A percentile compares a stretch with the other conserved stretches of the same genome.
Evolutionary conservation across 2,329 filamentous ascomycete species (phyloP).

Genomic region (Hirsutella thompsonii): DNA sequence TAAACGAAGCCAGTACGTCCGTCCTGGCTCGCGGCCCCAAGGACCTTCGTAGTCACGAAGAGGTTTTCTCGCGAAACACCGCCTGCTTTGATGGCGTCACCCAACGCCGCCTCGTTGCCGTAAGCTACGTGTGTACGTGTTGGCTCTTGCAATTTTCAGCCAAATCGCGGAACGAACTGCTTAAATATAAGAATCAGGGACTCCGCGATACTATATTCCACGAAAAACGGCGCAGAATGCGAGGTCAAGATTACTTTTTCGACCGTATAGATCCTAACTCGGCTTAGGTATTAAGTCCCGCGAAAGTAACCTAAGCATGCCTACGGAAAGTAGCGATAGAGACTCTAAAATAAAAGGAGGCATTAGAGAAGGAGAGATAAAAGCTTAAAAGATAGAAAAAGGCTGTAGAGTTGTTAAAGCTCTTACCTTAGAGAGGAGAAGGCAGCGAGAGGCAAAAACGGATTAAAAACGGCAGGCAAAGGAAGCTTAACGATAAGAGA

Average conservation of each 20-base stretch:
- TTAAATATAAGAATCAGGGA: neutral
- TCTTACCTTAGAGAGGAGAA: too few relatives aligned
- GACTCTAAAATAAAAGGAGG: neutral
- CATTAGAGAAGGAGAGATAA: neutral
- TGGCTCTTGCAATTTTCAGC: too few relatives aligned
- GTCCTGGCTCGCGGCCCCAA: too few relatives aligned
- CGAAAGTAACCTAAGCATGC: neutral
- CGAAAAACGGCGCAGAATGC: neutral
- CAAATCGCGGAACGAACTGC: neutral
- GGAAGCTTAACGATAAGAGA: neutral
- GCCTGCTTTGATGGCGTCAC: too few relatives aligned
- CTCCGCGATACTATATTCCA: neutral
- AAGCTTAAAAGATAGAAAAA: neutral
- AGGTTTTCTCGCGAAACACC: too few relatives aligned
- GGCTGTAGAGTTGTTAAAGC: neutral
- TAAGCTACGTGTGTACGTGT: too few relatives aligned
- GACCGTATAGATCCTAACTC: neutral
- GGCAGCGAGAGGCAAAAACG: neutral
- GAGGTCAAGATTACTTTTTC: neutral
- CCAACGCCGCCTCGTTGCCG: too few relatives aligned
- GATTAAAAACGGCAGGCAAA: neutral
- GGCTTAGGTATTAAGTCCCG: neutral
- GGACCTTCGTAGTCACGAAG: too few relatives aligned
- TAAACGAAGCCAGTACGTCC: too few relatives aligned
- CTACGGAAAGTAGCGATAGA: neutral